Percentiles rank a stretch among this genome's conserved stretches.
Evolutionary conservation across 1,139 yeast species (phyloP).

Genomic region (Candida glucosophila): DNA sequence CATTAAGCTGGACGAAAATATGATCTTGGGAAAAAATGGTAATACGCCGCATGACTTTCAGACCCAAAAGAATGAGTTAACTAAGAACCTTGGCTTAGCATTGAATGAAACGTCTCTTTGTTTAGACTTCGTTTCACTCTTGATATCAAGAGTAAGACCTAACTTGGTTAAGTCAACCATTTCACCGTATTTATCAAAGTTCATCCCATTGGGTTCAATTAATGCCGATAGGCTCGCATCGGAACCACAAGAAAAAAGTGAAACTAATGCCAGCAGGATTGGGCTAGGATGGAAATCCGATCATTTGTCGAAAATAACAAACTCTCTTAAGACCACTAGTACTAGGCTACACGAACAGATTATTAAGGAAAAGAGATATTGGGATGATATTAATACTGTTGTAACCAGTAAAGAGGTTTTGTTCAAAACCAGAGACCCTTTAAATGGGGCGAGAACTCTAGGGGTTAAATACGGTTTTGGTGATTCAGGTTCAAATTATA

Average conservation of each 20-base stretch:
- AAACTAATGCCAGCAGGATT: constrained; percentile 29
- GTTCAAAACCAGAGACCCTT: constrained; percentile 56
- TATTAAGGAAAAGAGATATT: constrained; percentile 58
- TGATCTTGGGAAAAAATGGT: constrained; percentile 2
- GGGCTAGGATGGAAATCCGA: constrained; percentile 86
- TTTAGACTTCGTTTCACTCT: constrained; percentile 75
- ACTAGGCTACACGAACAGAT: constrained; percentile 46
- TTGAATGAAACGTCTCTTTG: constrained; percentile 84
- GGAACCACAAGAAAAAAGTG: constrained; percentile 10
- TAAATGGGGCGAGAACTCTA: constrained; percentile 37
- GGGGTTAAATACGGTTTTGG: constrained; percentile 88
- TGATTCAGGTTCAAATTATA: constrained; percentile 76
- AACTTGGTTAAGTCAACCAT: constrained; percentile 80
- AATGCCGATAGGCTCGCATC: constrained; percentile 50
- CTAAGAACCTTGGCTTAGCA: constrained; percentile 54
- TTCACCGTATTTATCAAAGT: constrained; percentile 77
- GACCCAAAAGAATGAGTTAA: constrained; percentile 43
- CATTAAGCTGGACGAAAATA: constrained; percentile 3
- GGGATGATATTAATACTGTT: constrained; percentile 53
- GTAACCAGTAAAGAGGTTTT: constrained; percentile 58
- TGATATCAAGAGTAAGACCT: constrained; percentile 77
- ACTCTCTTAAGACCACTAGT: constrained; percentile 44
- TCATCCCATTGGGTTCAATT: constrained; percentile 73
- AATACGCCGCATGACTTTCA: no score
- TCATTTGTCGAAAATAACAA: constrained; percentile 51